Evolutionary conservation across 2,329 filamentous ascomycete species (phyloP).

Genomic region (Gremmenia infestans): DNA sequence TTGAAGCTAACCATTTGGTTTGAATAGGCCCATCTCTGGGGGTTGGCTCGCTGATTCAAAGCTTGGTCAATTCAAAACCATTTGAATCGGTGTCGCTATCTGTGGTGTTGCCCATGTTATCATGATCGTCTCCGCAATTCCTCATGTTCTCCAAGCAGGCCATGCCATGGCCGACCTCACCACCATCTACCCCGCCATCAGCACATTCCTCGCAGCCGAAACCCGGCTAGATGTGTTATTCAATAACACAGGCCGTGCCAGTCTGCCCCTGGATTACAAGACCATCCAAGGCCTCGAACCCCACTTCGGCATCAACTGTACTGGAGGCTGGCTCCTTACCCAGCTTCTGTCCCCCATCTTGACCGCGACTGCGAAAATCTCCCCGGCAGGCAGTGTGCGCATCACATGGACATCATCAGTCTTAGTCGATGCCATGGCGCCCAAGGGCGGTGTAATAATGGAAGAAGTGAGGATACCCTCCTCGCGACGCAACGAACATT

Average conservation of each 20-base stretch:
- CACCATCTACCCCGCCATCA: constrained; percentile 25
- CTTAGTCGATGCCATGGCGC: constrained; percentile 14
- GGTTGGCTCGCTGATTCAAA: too few relatives aligned
- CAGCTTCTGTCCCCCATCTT: constrained; percentile 30
- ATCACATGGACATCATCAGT: constrained; percentile 29
- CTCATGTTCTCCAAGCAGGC: too few relatives aligned
- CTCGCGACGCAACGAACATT: constrained; percentile 3
- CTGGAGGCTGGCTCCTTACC: constrained; percentile 32
- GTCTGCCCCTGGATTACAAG: background rate
- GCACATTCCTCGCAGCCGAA: constrained; percentile 30
- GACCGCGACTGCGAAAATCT: background rate
- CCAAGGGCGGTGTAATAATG: constrained; percentile 10
- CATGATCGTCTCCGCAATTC: constrained; percentile 10
- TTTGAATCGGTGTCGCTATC: too few relatives aligned
- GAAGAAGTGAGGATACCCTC: constrained; percentile 5
- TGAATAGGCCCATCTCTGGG: too few relatives aligned
- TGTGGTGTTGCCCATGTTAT: constrained; percentile 53
- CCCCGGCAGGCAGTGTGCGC: constrained; percentile 1
- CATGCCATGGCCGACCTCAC: constrained; percentile 28
- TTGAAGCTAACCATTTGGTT: too few relatives aligned
- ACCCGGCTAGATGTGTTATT: constrained; percentile 37
- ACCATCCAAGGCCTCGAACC: constrained; percentile 28
- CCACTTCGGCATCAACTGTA: constrained; percentile 31
- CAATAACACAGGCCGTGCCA: constrained; percentile 38
- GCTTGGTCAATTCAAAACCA: too few relatives aligned